These are phyloP conservation scores for Domatiomyces globalis DNA, from an alignment of 2,329 filamentous ascomycete genomes.

Conservation along the genomic window DNA sequence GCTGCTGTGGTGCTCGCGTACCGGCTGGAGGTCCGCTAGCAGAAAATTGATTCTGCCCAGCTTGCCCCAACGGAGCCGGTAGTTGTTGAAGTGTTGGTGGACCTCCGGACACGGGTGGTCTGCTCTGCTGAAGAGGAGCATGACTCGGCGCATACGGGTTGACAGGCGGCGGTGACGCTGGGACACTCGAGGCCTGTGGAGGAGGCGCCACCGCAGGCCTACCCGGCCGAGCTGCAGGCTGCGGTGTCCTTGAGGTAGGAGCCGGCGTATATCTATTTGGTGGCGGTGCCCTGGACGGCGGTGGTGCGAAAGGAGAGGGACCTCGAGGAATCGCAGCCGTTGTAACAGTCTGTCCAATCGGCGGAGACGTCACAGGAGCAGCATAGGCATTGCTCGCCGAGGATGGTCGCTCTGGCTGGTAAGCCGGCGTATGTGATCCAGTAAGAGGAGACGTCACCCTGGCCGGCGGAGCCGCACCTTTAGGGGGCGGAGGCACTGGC, in stretches of 20 bases:
- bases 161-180: slow-evolving; percentile 29
- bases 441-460: slow-evolving; percentile 58
- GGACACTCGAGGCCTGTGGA: slow-evolving; percentile 24
- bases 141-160: slow-evolving; percentile 45
- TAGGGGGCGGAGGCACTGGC: slow-evolving; percentile 70
- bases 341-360: slow-evolving; percentile 27
- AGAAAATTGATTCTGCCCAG: slow-evolving; percentile 34
- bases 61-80: slow-evolving; percentile 25
- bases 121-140: neutral
- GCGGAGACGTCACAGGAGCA: slow-evolving; percentile 31
- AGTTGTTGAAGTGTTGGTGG: neutral
- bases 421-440: slow-evolving; percentile 38
- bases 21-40: slow-evolving; percentile 36
- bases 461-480: slow-evolving; percentile 53
- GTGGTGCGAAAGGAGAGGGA: slow-evolving; percentile 73
- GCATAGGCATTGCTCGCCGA: slow-evolving; percentile 50
- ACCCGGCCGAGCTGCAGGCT: slow-evolving; percentile 21
- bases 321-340: slow-evolving; percentile 55
- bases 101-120: neutral
- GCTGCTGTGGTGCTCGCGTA: slow-evolving; percentile 32
- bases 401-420: slow-evolving; percentile 39
- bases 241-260: slow-evolving; percentile 38
- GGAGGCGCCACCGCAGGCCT: slow-evolving; percentile 38
- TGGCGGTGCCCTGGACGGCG: slow-evolving; percentile 52
- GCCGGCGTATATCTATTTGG: slow-evolving; percentile 63